Conservation (phyloP, 495 filamentous ascomycete genomes). For the Trichoderma virens region DNA sequence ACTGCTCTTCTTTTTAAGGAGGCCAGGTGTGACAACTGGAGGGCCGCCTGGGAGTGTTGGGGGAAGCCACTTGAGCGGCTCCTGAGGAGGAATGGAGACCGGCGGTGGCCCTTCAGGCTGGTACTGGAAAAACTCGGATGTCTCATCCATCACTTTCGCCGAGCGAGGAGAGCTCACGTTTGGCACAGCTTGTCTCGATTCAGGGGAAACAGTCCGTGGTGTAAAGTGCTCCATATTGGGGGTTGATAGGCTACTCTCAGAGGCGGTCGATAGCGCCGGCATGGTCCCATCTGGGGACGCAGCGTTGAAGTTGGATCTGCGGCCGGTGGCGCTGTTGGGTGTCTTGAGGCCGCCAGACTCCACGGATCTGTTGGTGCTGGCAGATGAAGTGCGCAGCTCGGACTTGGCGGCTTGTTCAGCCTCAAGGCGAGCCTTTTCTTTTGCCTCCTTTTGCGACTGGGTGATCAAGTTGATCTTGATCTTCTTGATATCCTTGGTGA, state of each 20-base stretch:
- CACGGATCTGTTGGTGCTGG: not conserved
- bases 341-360: conserved; percentile 8
- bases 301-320: not conserved
- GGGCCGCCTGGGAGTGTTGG: conserved; percentile 12
- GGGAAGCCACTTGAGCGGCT: conserved; percentile 30
- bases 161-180: not conserved
- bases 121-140: conserved; percentile 25
- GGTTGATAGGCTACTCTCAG: not conserved
- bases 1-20: conserved; percentile 15
- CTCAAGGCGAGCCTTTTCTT: conserved; percentile 25
- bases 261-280: not conserved
- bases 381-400: not conserved
- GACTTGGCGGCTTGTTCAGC: conserved; percentile 15
- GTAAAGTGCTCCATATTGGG: not conserved
- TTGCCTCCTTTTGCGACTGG: conserved; percentile 59
- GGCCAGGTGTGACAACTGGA: conserved; percentile 11
- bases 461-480: conserved; percentile 70
- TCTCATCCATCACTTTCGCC: not conserved
- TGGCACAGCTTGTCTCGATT: not conserved
- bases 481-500: conserved; percentile 63
- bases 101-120: conserved; percentile 30
- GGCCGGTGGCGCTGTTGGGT: conserved; percentile 8
- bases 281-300: not conserved
- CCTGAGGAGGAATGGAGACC: conserved; percentile 14
- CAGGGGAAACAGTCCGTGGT: not conserved